Percentiles rank a stretch among this genome's conserved stretches.
Conservation (phyloP, 1,284 basidiomycete species). For the Chondrostereum purpureum region DNA sequence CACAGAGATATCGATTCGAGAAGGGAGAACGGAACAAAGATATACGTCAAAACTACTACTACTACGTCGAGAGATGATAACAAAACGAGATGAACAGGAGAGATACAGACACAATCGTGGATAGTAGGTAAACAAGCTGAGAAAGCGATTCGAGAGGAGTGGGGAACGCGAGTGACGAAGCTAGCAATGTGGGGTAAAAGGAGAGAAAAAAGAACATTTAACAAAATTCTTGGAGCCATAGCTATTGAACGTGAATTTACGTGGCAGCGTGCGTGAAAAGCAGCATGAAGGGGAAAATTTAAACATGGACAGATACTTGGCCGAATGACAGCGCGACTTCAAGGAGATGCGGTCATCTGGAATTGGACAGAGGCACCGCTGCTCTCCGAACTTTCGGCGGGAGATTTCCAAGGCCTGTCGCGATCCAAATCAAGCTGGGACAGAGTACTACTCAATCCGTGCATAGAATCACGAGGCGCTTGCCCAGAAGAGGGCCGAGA, state of each 20-base stretch:
- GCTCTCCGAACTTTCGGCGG: slow-evolving; percentile 19
- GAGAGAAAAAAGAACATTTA: neutral
- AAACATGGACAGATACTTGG: too few species aligned
- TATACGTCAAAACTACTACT: neutral
- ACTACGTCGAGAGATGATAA: neutral
- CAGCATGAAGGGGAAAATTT: too few species aligned
- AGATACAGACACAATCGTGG: neutral
- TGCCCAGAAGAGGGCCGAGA: slow-evolving; percentile 45
- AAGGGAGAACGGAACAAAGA: too few species aligned
- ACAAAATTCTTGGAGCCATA: neutral
- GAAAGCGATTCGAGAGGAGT: too few species aligned
- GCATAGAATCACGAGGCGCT: slow-evolving; percentile 38
- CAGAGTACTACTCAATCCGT: slow-evolving; percentile 70
- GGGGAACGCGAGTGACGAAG: neutral
- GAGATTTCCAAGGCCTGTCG: slow-evolving; percentile 14
- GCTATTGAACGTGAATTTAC: neutral
- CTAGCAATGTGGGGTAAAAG: neutral
- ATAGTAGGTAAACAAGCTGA: neutral
- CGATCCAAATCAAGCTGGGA: slow-evolving; percentile 61
- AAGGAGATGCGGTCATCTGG: slow-evolving; percentile 14
- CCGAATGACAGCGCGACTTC: too few species aligned
- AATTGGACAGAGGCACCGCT: slow-evolving; percentile 22
- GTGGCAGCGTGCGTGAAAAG: too few species aligned
- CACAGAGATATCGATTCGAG: too few species aligned
- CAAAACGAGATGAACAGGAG: neutral